Percentiles rank a stretch among this genome's conserved stretches.
Conservation (phyloP, 2,329 filamentous ascomycete species). For the Torrubiellomyces zombiae region DNA sequence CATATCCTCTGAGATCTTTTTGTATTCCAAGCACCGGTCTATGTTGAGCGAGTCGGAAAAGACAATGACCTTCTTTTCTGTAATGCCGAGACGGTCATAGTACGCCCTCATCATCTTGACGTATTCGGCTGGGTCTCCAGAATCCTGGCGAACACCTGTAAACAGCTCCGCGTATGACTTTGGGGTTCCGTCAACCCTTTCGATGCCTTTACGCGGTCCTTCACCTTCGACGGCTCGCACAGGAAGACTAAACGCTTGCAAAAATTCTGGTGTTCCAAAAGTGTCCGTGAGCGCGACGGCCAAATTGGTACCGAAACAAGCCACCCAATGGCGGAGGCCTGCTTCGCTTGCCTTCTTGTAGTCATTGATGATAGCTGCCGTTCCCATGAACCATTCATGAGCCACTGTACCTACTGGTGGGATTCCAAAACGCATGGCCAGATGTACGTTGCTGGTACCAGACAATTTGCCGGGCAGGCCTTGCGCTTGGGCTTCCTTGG, state of each 20-base stretch:
- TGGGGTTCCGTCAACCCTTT: conserved; percentile 20
- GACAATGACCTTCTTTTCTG: conserved; percentile 71
- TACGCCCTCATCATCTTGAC: conserved; percentile 65
- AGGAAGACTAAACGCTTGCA: conserved; percentile 64
- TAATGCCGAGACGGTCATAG: conserved; percentile 61
- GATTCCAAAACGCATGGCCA: conserved; percentile 84
- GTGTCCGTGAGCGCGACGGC: conserved; percentile 90
- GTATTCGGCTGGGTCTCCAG: conserved; percentile 68
- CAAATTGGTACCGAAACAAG: conserved; percentile 73
- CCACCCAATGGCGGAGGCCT: conserved; percentile 75
- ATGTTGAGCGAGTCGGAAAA: conserved; percentile 94
- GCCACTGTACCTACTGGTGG: conserved; percentile 75
- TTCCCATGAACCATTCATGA: conserved; percentile 99
- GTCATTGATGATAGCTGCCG: conserved; percentile 75
- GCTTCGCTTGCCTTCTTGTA: conserved; percentile 74
- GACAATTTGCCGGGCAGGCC: conserved; percentile 57
- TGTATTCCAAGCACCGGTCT: conserved; percentile 81
- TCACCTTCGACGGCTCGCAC: conserved; percentile 27
- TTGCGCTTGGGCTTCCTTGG: conserved; percentile 47
- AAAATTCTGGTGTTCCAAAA: conserved; percentile 80
- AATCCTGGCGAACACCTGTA: conserved; percentile 75
- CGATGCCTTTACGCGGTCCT: conserved; percentile 23
- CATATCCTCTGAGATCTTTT: conserved; percentile 59
- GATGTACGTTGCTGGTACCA: conserved; percentile 91
- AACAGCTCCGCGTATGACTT: conserved; percentile 70